Evolutionary conservation across 768 basidiomycete species (phyloP).

Genomic region (Trametes cingulata): DNA sequence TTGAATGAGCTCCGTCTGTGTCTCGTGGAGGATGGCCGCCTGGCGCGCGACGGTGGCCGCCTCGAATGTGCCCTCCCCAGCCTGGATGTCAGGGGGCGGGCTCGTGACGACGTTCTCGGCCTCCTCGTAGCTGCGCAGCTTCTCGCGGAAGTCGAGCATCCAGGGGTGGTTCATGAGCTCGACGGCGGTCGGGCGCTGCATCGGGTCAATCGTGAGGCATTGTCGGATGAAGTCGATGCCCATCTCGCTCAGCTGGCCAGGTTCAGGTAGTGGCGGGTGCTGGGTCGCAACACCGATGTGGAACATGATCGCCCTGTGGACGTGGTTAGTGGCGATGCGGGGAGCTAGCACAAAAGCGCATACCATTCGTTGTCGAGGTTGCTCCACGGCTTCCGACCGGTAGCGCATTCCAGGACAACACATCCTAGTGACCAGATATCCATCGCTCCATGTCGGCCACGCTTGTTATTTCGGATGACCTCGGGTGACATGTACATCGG

Average conservation of each 20-base stretch:
- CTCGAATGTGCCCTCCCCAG: conserved; percentile 48
- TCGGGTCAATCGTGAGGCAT: conserved; percentile 86
- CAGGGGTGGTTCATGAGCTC: conserved; percentile 89
- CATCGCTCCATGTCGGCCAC: conserved; percentile 91
- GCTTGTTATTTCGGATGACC: conserved; percentile 91
- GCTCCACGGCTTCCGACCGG: conserved; percentile 97
- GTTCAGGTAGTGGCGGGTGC: conserved; percentile 92
- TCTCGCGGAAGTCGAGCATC: conserved; percentile 82
- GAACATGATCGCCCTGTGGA: conserved; percentile 97
- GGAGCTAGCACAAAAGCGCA: conserved; percentile 24
- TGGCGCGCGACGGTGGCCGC: conserved; percentile 54
- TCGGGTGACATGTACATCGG: conserved; percentile 99
- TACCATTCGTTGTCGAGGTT: conserved; percentile 99
- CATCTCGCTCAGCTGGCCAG: conserved; percentile 80
- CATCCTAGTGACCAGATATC: conserved; percentile 99
- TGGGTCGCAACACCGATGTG: conserved; percentile 97
- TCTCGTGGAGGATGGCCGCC: conserved; percentile 57
- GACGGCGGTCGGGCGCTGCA: conserved; percentile 76
- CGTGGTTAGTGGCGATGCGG: conserved; percentile 7
- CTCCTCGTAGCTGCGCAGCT: conserved; percentile 67
- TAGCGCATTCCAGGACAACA: conserved; percentile 95
- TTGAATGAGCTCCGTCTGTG: conserved; percentile 58
- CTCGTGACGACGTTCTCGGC: conserved; percentile 51
- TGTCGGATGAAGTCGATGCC: conserved; percentile 94
- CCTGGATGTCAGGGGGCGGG: conserved; percentile 46